Conservation (phyloP, 2,329 filamentous ascomycete species). For the Trichoderma sp. region DNA sequence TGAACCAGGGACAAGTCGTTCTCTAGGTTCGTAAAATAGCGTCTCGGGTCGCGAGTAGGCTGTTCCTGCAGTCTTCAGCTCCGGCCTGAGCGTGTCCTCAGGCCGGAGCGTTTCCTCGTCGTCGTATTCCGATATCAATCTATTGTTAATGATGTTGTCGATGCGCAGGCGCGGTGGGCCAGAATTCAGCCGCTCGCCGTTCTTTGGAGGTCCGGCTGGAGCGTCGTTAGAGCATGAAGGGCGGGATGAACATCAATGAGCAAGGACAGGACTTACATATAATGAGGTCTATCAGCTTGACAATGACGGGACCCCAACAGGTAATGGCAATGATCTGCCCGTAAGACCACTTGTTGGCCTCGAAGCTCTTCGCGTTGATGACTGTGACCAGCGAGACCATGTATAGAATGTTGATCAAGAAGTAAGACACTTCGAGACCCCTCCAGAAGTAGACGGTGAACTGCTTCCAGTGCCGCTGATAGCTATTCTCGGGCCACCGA, state of each 20-base stretch:
- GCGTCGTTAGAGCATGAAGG: conserved; percentile 31
- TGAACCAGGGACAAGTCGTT: conserved; percentile 6
- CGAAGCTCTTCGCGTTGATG: conserved; percentile 43
- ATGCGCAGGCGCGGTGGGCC: conserved; percentile 45
- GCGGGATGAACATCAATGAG: too few species aligned
- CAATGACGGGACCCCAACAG: conserved; percentile 46
- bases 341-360: conserved; percentile 42
- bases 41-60: conserved; percentile 12
- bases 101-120: not conserved
- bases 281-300: conserved; percentile 45
- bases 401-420: conserved; percentile 45
- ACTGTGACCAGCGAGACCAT: conserved; percentile 43
- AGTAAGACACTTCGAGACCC: conserved; percentile 42
- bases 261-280: conserved; percentile 38
- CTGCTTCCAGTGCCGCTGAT: conserved; percentile 37
- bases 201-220: conserved; percentile 44
- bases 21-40: conserved; percentile 18
- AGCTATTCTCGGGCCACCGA: conserved; percentile 38
- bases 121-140: conserved; percentile 30
- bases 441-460: conserved; percentile 42
- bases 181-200: conserved; percentile 42
- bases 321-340: conserved; percentile 47
- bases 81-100: not conserved
- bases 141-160: conserved; percentile 45
- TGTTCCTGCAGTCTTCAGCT: not conserved